phyloP scores from a whole-genome alignment of 495 filamentous ascomycete species.

The Penicillium atrosanguineum region DNA sequence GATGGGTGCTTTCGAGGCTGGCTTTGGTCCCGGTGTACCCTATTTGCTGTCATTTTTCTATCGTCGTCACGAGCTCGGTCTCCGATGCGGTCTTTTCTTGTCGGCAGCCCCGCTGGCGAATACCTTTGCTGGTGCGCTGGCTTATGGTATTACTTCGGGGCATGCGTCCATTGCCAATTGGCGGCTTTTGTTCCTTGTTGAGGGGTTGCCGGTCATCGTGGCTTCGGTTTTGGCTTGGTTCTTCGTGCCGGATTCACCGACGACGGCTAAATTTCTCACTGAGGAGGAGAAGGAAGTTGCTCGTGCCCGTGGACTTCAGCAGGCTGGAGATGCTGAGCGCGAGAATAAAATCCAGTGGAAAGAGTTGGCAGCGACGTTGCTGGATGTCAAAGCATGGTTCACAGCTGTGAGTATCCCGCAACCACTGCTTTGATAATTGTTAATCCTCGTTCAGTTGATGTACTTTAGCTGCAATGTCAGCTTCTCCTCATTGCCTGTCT shows the following conservation, averaged over 20 bases:
- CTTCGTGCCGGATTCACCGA: constrained; percentile 69
- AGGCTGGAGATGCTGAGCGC: constrained; percentile 58
- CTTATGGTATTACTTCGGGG: constrained; percentile 77
- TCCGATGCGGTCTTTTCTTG: constrained; percentile 74
- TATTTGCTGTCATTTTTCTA: constrained; percentile 85
- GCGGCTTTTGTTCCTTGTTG: constrained; percentile 79
- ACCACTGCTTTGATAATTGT: background rate
- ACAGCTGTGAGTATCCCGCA: constrained; percentile 38
- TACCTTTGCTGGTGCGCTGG: constrained; percentile 78
- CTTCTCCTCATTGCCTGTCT: constrained; percentile 84
- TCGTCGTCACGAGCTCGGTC: constrained; percentile 69
- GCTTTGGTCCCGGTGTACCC: constrained; percentile 66
- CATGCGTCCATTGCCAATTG: constrained; percentile 67
- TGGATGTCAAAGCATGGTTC: constrained; percentile 61
- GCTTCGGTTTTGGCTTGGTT: constrained; percentile 66
- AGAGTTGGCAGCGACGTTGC: constrained; percentile 55
- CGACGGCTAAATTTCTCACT: constrained; percentile 65
- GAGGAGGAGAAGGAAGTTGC: constrained; percentile 70
- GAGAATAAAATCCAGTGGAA: constrained; percentile 53
- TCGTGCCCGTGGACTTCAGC: constrained; percentile 57
- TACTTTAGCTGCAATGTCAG: constrained; percentile 62
- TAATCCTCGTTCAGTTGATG: constrained; percentile 43
- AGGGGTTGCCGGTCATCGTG: constrained; percentile 70
- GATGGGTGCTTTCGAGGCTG: constrained; percentile 64
- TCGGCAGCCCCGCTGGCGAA: constrained; percentile 78